A percentile compares a stretch with the other conserved stretches of the same genome.
Evolutionary conservation across 2,329 filamentous ascomycete species (phyloP).

Genomic region (Dothiorella sarmentorum): DNA sequence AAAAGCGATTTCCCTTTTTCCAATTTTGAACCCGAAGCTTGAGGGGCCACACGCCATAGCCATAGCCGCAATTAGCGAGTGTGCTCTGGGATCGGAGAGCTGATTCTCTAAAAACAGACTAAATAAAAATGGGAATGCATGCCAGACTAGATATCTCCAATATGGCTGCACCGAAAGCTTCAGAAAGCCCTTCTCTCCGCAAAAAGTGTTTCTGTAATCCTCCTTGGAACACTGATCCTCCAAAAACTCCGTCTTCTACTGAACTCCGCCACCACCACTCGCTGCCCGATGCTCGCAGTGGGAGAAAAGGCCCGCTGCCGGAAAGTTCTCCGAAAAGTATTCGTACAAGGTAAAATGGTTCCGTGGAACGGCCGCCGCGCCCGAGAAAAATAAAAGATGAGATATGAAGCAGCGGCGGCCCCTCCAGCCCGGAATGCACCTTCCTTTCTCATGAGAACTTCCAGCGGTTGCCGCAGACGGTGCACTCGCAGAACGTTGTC

Average conservation of each 20-base stretch:
- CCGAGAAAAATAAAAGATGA: not conserved
- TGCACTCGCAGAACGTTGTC: constrained; percentile 56
- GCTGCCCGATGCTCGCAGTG: constrained; percentile 1
- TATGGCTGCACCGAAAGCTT: not conserved
- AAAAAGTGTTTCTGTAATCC: not conserved
- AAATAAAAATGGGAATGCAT: too few relatives aligned
- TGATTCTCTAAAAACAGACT: too few relatives aligned
- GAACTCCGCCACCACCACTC: constrained; percentile 8
- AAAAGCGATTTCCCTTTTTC: too few relatives aligned
- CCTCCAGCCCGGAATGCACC: not conserved
- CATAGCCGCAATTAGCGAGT: too few relatives aligned
- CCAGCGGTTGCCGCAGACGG: constrained; percentile 51
- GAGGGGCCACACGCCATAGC: too few relatives aligned
- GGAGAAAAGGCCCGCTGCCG: not conserved
- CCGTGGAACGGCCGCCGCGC: not conserved
- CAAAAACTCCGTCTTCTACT: constrained; percentile 12
- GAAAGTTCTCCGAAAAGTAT: not conserved
- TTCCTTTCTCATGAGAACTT: constrained; percentile 40
- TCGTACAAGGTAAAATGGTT: constrained; percentile 4
- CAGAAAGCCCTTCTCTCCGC: not conserved
- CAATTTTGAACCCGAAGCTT: too few relatives aligned
- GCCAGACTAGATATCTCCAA: not conserved
- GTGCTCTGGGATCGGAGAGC: too few relatives aligned
- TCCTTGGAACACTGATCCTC: not conserved
- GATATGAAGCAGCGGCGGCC: not conserved